phyloP scores from a whole-genome alignment of 2,329 filamentous ascomycete species.

The Aspergillus ibericus region DNA sequence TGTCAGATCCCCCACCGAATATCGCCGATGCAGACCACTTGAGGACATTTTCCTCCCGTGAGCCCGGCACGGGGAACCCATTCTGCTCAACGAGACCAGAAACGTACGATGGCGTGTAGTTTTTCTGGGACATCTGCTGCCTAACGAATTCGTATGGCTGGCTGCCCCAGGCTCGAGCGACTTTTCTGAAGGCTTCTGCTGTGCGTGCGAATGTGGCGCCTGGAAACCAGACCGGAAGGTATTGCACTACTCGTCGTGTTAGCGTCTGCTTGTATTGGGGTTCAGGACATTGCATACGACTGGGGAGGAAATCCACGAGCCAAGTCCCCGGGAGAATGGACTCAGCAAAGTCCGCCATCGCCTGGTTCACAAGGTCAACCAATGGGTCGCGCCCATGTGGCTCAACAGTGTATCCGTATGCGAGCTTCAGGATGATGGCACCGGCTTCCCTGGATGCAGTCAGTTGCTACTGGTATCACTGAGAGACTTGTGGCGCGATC shows the following conservation, averaged over 20 bases:
- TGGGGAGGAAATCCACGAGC: conserved; percentile 14
- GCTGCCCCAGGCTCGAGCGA: conserved; percentile 34
- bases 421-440: conserved; percentile 46
- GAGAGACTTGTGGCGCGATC: conserved; percentile 10
- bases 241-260: conserved; percentile 4
- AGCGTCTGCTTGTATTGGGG: not conserved
- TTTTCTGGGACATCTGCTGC: conserved; percentile 12
- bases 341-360: conserved; percentile 42
- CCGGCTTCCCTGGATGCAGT: conserved; percentile 36
- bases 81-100: conserved; percentile 16
- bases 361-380: conserved; percentile 42
- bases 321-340: conserved; percentile 9
- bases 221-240: conserved; percentile 12
- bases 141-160: conserved; percentile 39
- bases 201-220: not conserved
- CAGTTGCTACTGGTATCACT: not conserved
- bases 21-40: conserved; percentile 48
- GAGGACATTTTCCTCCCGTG: conserved; percentile 32
- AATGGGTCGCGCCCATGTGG: conserved; percentile 44
- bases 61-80: conserved; percentile 3
- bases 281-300: conserved; percentile 1
- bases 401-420: conserved; percentile 50
- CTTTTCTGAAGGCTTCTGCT: conserved; percentile 16
- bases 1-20: conserved; percentile 47
- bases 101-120: conserved; percentile 17